Percentiles rank a stretch among this genome's conserved stretches.
phyloP scores from a whole-genome alignment of 768 basidiomycete species.

The Melanogaster broomeanus region DNA sequence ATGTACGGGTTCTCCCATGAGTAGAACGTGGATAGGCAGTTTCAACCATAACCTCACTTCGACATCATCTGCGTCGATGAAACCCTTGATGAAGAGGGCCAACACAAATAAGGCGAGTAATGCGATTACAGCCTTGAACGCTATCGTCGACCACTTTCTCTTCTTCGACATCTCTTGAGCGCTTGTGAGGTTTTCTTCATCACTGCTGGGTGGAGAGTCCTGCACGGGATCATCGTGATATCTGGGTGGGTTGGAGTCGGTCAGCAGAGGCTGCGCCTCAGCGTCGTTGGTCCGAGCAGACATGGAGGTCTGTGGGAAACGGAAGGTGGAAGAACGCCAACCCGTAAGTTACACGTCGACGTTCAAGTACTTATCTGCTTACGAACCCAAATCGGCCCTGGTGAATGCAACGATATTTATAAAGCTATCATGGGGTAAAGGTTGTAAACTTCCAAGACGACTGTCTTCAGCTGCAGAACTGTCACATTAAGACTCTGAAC shows the following conservation, averaged over 20 bases:
- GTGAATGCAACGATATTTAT: too few relatives aligned
- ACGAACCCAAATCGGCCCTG: too few relatives aligned
- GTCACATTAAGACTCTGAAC: too few relatives aligned
- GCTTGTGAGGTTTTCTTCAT: constrained; percentile 18
- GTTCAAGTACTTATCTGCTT: too few relatives aligned
- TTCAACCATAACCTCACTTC: constrained; percentile 46
- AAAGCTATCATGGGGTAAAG: too few relatives aligned
- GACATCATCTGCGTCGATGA: constrained; percentile 67
- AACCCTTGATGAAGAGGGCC: constrained; percentile 64
- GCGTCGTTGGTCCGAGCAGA: constrained; percentile 11
- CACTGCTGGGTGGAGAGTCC: neutral
- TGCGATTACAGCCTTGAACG: constrained; percentile 35
- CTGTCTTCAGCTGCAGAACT: too few relatives aligned
- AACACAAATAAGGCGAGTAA: constrained; percentile 41
- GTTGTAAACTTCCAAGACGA: too few relatives aligned
- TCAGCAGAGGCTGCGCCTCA: constrained; percentile 26
- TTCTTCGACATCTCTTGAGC: constrained; percentile 8
- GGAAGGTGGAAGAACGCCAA: constrained; percentile 1
- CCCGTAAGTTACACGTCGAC: neutral
- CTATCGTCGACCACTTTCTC: constrained; percentile 12
- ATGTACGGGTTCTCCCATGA: constrained; percentile 30
- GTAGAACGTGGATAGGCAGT: constrained; percentile 46
- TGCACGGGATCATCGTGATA: constrained; percentile 14
- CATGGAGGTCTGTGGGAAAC: constrained; percentile 19
- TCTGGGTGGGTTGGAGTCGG: constrained; percentile 11